Evolutionary conservation across 202 grass and related monocot genomes (phyloP), one percentile per base, ranked within the genome.

Genomic region (Setaria viridis): DNA sequence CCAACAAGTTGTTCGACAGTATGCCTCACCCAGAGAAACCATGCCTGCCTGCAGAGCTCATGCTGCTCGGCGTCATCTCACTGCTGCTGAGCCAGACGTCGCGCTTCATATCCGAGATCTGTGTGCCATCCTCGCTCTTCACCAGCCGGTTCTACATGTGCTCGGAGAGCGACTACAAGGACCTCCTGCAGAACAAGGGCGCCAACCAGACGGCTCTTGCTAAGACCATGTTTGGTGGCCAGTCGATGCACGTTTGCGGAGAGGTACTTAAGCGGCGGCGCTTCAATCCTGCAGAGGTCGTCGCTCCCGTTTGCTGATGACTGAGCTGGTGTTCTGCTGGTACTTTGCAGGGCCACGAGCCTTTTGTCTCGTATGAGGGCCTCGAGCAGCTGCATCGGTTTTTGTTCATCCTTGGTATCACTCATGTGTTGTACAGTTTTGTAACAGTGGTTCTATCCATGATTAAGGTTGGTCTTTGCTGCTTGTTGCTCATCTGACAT

Each of bases 41-140:
- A 15, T 84, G 43, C 2, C 67, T 64, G 13, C 12, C 30, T 66
- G 70, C 88, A 95, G 96, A 98, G 72, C 82, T 98, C 42, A 98
- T 98, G 96, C 70, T 98, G 66, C 93, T 98, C 0, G 96, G 96
- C 6, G 82, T 98, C 49, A 95, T 98, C 87, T 98, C 93, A n/a
- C 76, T 98, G 73, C 90, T 98, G 91, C 90, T 95, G 88, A 98
- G 96, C 86, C 96, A 95, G 79, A 90, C 93, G 17, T 88, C 96
- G 11, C 84, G 76, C 83, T 94, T 85, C 88, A 98, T 98, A 68
- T 95, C 96, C 0, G 96, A 95, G 69, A 98, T 98, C 41, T 95
- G 96, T 4, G 88, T 98, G 49, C 90, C 93, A 0, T 95, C 96
- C 0, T 90, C 88, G 7, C 73, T 94, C 46, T 95, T 95, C 76